A percentile compares a stretch with the other conserved stretches of the same genome.
Evolutionary conservation across 208 protist genomes (phyloP).

Genomic region (Giardia muris): DNA sequence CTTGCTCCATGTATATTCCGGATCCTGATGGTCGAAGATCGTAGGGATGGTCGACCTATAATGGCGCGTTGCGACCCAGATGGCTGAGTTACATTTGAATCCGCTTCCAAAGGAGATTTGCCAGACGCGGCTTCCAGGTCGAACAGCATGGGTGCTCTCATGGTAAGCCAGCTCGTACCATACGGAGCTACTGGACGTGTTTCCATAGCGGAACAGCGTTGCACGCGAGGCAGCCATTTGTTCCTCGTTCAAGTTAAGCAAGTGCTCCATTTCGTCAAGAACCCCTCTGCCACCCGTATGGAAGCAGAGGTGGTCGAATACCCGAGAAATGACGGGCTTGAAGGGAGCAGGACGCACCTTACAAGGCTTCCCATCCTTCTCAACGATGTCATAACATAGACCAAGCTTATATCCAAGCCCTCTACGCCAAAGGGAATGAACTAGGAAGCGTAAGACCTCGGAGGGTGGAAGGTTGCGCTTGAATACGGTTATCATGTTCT

Average conservation of each 20-base stretch:
- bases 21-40: neutral
- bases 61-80: neutral
- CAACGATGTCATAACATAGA: neutral
- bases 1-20: neutral
- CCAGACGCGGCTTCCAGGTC: neutral
- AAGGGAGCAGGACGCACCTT: constrained; percentile 28
- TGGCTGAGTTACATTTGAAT: constrained; percentile 26
- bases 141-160: neutral
- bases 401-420: too few relatives aligned
- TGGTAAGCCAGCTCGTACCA: constrained; percentile 34
- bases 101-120: constrained; percentile 29
- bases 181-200: constrained; percentile 4
- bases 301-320: neutral
- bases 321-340: neutral
- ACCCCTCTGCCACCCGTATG: neutral
- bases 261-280: constrained; percentile 5
- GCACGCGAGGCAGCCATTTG: constrained; percentile 9
- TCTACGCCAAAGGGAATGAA: too few relatives aligned
- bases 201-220: constrained; percentile 23
- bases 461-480: constrained; percentile 48
- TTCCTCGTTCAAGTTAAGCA: constrained; percentile 16
- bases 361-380: neutral
- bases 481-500: constrained; percentile 54
- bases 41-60: neutral
- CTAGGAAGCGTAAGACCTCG: constrained; percentile 51